These are phyloP conservation scores for Mycena floridula DNA, from an alignment of 768 basidiomycete genomes.

Conservation along the genomic window DNA sequence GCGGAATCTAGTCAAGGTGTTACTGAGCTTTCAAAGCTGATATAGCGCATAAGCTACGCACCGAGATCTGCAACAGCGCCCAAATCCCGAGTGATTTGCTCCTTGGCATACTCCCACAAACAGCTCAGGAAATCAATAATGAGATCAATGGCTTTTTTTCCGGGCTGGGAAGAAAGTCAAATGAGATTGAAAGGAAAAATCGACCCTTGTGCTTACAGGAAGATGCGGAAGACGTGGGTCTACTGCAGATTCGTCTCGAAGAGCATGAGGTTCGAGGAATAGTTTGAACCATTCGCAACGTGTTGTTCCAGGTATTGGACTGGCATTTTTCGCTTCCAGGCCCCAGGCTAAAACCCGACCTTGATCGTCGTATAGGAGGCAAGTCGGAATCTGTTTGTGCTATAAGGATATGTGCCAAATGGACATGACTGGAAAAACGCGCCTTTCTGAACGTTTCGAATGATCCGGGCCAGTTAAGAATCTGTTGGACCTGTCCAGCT, in stretches of 20 bases:
- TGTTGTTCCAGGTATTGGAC: constrained; percentile 56
- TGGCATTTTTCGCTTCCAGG: constrained; percentile 78
- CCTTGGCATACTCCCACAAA: constrained; percentile 83
- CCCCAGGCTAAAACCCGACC: constrained; percentile 82
- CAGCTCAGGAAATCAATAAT: constrained; percentile 80
- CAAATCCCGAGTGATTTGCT: constrained; percentile 82
- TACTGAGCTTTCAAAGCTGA: not conserved
- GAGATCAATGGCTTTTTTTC: constrained; percentile 71
- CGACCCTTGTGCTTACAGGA: constrained; percentile 47
- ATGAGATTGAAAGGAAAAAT: constrained; percentile 1
- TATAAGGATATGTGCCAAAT: constrained; percentile 5
- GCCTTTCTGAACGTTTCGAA: constrained; percentile 84
- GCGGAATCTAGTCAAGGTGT: constrained; percentile 51
- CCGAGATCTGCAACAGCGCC: constrained; percentile 82
- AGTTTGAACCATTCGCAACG: constrained; percentile 73
- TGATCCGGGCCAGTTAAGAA: constrained; percentile 81
- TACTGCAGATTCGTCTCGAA: constrained; percentile 63
- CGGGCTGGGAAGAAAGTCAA: constrained; percentile 38
- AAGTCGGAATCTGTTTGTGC: constrained; percentile 62
- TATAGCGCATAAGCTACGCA: constrained; percentile 26
- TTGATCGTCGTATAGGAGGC: constrained; percentile 70
- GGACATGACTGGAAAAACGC: constrained; percentile 5
- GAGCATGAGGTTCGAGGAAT: constrained; percentile 75
- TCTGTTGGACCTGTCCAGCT: constrained; percentile 75
- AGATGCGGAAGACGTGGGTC: constrained; percentile 77